Conservation (phyloP, 805 yeast species). For the Yarrowia porcina region DNA sequence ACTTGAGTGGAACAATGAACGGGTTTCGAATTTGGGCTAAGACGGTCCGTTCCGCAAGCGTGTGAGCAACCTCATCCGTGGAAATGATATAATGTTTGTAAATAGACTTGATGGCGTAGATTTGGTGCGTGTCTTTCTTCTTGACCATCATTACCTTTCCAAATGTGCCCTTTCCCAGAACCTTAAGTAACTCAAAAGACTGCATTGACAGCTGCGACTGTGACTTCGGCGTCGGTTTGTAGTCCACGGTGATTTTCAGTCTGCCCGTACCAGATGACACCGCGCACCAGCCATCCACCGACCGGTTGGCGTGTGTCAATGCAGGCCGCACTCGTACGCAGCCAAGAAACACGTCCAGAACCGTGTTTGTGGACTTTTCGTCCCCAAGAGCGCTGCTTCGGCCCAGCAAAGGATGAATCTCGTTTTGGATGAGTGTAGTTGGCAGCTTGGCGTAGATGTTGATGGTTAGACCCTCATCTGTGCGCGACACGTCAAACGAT, state of each 20-base stretch:
- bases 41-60: conserved; percentile 93
- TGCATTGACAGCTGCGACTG: conserved; percentile 70
- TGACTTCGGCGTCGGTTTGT: conserved; percentile 52
- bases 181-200: conserved; percentile 89
- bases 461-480: conserved; percentile 57
- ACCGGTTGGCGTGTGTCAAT: conserved; percentile 23
- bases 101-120: conserved; percentile 90
- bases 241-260: conserved; percentile 59
- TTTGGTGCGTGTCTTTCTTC: conserved; percentile 90
- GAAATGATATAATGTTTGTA: conserved; percentile 93
- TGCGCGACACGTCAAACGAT: conserved; percentile 79
- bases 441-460: conserved; percentile 77
- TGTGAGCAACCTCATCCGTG: conserved; percentile 91
- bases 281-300: conserved; percentile 30
- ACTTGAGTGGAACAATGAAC: conserved; percentile 92
- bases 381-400: conserved; percentile 3
- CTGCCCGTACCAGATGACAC: conserved; percentile 36
- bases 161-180: conserved; percentile 95
- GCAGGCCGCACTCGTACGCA: conserved; percentile 53
- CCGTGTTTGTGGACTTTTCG: conserved; percentile 27
- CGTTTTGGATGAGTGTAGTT: conserved; percentile 2
- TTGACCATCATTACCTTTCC: conserved; percentile 99
- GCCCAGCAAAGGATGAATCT: conserved; percentile 10
- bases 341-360: conserved; percentile 73
- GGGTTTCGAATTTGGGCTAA: conserved; percentile 90